phyloP scores from a whole-genome alignment of 2,329 filamentous ascomycete genomes.

The Ophiostoma angusticollis region DNA sequence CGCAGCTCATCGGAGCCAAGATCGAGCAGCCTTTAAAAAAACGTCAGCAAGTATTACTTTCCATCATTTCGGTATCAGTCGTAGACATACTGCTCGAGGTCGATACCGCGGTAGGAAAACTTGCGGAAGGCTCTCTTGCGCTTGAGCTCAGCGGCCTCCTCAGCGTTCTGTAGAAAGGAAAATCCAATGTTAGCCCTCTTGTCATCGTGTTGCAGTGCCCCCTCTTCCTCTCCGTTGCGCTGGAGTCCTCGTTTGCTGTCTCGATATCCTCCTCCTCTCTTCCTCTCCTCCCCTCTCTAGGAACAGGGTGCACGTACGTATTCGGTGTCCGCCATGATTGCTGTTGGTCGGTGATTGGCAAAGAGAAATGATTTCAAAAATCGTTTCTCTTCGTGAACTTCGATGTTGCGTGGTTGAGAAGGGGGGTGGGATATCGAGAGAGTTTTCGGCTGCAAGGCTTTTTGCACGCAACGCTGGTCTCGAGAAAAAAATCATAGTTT shows the following conservation, averaged over 20 bases:
- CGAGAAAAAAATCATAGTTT: too few relatives aligned
- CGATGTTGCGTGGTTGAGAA: conserved; percentile 6
- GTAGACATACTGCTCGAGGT: conserved; percentile 87
- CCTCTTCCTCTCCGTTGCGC: background rate
- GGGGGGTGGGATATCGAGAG: too few relatives aligned
- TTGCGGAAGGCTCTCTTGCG: conserved; percentile 99
- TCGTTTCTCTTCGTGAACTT: conserved; percentile 8
- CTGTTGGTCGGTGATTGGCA: conserved; percentile 22
- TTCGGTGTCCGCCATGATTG: conserved; percentile 61
- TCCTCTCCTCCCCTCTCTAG: background rate
- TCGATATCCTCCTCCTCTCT: background rate
- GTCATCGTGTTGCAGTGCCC: background rate
- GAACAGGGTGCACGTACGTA: conserved; percentile 17
- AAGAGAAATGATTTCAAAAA: conserved; percentile 6
- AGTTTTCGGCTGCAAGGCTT: too few relatives aligned
- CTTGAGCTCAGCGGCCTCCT: conserved; percentile 99
- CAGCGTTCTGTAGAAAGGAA: conserved; percentile 34
- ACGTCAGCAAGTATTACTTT: background rate
- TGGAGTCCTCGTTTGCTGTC: background rate
- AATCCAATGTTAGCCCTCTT: background rate
- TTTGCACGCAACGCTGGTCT: too few relatives aligned
- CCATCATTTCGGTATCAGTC: background rate
- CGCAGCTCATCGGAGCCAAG: conserved; percentile 97
- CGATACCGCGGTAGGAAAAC: conserved; percentile 98
- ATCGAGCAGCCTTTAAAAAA: conserved; percentile 71